Evolutionary conservation across 208 protist genomes (phyloP), one percentile per base, ranked within the genome.

Genomic region (Angomonas deanei): DNA sequence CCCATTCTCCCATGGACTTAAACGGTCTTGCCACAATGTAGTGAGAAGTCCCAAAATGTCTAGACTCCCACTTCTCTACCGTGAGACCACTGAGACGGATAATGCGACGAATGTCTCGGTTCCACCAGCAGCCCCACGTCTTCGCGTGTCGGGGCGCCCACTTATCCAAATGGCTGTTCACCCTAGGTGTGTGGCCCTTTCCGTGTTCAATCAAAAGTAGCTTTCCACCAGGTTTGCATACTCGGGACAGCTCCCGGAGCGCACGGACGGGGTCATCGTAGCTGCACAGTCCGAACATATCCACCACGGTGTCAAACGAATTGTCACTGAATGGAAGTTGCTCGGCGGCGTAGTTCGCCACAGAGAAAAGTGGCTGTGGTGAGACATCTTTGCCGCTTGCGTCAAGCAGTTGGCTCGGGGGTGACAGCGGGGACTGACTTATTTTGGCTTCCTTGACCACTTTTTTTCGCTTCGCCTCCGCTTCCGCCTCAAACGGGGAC

Each of bases 221-320:
- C 42, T 80, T 83, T n/a, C 90, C 92, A 53, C 69, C 77, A 13
- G 88, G 88, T 60, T 94, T 96, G 70, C 84, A 93, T 23, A 97
- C 90, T 13, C 90, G 79, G n/a, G 80, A 90, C 61, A 96, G 86
- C 65, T 97, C 92, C 28, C 80, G 72, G 47, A 97, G 70, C 5
- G 86, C 89, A 34, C 84, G 72, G 21, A 94, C 82, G 11, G 92
- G 92, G 61, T 97, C 90, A 55, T 97, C 90, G 68, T 88, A 96
- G 34, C 86, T 93, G 70, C 92, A 97, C 26, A 97, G 76, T 8
- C 88, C 87, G 66, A 94, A 97, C 75, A 88, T 95, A 63, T 96
- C 89, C 17, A 96, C 82, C 28, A 95, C 80, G 2, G 85, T 88
- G 69, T 97, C 92, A 61, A 96, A 97, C 56, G 78, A 87, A 59